Conservation (phyloP, 176 grass and related monocot species). For the Pharus latifolius region DNA sequence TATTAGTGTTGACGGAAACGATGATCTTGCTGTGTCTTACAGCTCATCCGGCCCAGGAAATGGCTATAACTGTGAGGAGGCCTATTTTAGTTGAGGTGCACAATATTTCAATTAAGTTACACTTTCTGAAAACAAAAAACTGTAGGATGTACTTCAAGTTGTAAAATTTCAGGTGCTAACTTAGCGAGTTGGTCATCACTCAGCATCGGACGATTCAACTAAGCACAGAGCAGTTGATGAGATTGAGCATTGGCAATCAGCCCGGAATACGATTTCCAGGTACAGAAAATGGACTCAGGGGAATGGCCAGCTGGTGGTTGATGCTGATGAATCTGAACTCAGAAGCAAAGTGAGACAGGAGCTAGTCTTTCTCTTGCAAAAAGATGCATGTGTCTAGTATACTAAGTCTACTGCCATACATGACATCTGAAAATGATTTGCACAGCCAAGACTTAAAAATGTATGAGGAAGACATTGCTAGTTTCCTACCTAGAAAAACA, state of each 20-base stretch:
- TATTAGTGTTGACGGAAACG: constrained; percentile 86
- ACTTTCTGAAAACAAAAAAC: background rate
- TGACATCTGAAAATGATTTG: background rate
- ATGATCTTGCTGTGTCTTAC: constrained; percentile 83
- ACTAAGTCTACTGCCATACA: background rate
- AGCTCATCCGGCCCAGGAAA: constrained; percentile 72
- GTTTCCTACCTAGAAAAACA: too few species aligned
- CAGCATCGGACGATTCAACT: constrained; percentile 94
- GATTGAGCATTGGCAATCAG: constrained; percentile 87
- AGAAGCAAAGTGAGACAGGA: constrained; percentile 65
- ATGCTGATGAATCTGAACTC: constrained; percentile 66
- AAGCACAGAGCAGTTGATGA: constrained; percentile 82
- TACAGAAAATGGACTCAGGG: constrained; percentile 93
- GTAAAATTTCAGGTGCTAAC: constrained; percentile 63
- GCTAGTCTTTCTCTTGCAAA: constrained; percentile 24
- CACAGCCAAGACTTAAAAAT: too few species aligned
- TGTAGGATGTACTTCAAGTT: background rate
- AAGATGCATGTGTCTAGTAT: background rate
- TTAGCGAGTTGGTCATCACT: constrained; percentile 93
- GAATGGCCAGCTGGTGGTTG: constrained; percentile 92
- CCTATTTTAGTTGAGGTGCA: constrained; percentile 90
- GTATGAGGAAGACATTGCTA: too few species aligned
- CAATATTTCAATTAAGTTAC: background rate
- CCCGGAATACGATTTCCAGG: constrained; percentile 73
- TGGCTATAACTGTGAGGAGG: constrained; percentile 66